These are phyloP conservation scores for Lagenidium sp. DNA, from an alignment of 352 stramenopile genomes.

Conservation along the genomic window DNA sequence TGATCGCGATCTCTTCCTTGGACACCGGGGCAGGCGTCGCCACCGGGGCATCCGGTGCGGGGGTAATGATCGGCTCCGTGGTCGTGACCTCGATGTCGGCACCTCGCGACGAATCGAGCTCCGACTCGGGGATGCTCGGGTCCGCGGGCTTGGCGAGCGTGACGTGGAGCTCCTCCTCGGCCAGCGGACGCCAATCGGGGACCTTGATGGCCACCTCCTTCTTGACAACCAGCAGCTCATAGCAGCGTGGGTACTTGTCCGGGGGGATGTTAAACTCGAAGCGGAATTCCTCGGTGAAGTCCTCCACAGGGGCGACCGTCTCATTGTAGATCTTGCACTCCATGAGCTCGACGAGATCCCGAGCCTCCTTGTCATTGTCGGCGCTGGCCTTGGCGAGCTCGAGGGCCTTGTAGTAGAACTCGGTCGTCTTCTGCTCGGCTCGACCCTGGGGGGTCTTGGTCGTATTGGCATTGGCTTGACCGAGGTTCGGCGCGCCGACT, in stretches of 20 bases:
- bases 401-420: slow-evolving; percentile 8
- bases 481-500: not conserved
- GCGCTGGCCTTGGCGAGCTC: not conserved
- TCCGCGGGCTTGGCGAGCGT: slow-evolving; percentile 3
- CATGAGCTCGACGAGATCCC: slow-evolving; percentile 5
- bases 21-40: not conserved
- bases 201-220: slow-evolving; percentile 5
- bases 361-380: not conserved
- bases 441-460: not conserved
- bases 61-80: not conserved
- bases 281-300: slow-evolving; percentile 5
- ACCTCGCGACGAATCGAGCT: slow-evolving; percentile 1
- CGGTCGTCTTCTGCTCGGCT: slow-evolving; percentile 1
- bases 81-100: slow-evolving; percentile 1
- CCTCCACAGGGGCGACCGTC: slow-evolving; percentile 2
- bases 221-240: slow-evolving; percentile 3
- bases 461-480: not conserved
- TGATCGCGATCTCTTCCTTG: slow-evolving; percentile 3
- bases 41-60: slow-evolving; percentile 1
- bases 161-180: slow-evolving; percentile 3
- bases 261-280: slow-evolving; percentile 5
- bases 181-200: slow-evolving; percentile 4
- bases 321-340: slow-evolving; percentile 9
- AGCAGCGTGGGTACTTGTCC: slow-evolving; percentile 5
- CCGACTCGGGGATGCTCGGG: not conserved